Base-by-base conservation (phyloP, 177 flowering plant species). In the Viscum album region DNA sequence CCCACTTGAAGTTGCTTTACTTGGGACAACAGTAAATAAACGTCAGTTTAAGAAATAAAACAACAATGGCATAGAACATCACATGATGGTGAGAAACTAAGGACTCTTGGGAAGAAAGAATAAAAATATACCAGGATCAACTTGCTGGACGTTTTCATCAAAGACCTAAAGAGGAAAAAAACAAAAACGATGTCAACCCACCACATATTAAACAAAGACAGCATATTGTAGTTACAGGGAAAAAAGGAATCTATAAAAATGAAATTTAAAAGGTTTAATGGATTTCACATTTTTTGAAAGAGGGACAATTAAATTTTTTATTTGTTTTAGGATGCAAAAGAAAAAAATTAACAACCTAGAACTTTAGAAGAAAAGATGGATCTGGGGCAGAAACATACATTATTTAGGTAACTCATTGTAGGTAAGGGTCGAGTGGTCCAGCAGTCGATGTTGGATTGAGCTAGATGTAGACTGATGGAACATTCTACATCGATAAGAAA, bases 51-150 rank as follows among this genome's bases (percentile, higher is more conserved):
- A 43, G 47, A 21, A 13, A 12, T 43, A 43, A 21, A 36, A 35
- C 10, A 34, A 28, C 15, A 33, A 21, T 35, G 52, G 23, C 26
- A 69, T 24, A 58, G 30, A 15, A 19, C 64, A 17, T 3, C 52
- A 31, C 34, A 36, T 29, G 31, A 5, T 28, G 1, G 17, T 43
- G 47, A 12, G 21, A 43, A 12, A 43, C 17, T 43, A 21, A 12
- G 21, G 21, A 43, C 13, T 41, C 10, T 41, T 12, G 1, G 1
- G 47, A 59, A 43, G 45, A 36, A 70, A 64, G 61, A 63, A 36
- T 54, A 36, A 54, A 58, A 17, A 32, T 79, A 35, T 81, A 86
- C 90, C 86, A 64, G 71, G 58, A 70, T 85, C 84, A 61, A 68
- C 68, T 70, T 73, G 77, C 68, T 80, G 79, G 69, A 34, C 23